Base-by-base conservation (phyloP, 306 rosid genomes). In the Betula pendula region DNA sequence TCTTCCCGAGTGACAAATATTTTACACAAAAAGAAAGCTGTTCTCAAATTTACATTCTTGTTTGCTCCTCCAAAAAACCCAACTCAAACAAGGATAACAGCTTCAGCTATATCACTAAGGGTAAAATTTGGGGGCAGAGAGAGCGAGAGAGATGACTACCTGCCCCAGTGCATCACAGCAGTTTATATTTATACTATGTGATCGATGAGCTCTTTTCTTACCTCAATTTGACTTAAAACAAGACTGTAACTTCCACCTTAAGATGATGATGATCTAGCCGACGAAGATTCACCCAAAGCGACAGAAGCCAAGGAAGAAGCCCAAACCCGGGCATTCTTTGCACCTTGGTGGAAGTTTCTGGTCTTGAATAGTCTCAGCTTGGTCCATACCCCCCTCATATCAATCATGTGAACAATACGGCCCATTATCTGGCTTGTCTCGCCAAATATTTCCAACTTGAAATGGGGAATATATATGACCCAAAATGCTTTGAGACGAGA, bases 251-350 rank as follows among this genome's bases (percentile, higher is more conserved):
- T 84, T 68, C 76, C n/a, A 44, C 77, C 48, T 58, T 62, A 67
- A 13, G 68, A 79, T 17, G 79, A 80, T 5, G 79, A 80, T 7
- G 74, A 79, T 67, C 75, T 85, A 40, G 84, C 78, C 1, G 85
- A 83, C 22, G 93, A 82, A 4, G 95, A 79, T 75, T 92, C 81
- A 2, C 92, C 93, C 73, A 88, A 79, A 16, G 97, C 89, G 71
- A 92, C 96, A 6, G 93, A 88, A 49, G 92, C 83, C 62, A 92
- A 80, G 73, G 97, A 90, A 15, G 97, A 92, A 0, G 91, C 93
- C 97, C 92, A 92, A 72, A 89, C 96, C 75, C 86, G 68, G 17
- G 90, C 96, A 24, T 84, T 90, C 83, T 77, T 87, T 0, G 90
- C 90, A 24, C 93, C 86, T 79, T 84, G 85, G n/a, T 83, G 98